Conservation (phyloP, 2,329 filamentous ascomycete genomes). For the Pleomassaria siparia region DNA sequence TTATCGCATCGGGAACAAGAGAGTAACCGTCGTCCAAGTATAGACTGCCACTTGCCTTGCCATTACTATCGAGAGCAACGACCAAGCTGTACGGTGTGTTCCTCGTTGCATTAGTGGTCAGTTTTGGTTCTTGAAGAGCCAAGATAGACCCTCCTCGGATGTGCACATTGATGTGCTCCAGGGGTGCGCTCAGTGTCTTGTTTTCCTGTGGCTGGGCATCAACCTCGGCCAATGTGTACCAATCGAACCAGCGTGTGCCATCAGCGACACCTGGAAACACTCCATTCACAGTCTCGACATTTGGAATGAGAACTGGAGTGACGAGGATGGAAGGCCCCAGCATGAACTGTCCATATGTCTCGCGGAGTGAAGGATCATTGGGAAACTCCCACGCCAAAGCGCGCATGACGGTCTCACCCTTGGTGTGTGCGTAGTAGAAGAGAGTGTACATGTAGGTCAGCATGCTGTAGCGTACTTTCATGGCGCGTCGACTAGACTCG, state of each 20-base stretch:
- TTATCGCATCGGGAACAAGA: slow-evolving; percentile 55
- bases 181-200: slow-evolving; percentile 59
- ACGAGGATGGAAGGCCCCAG: slow-evolving; percentile 66
- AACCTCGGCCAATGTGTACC: slow-evolving; percentile 65
- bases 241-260: slow-evolving; percentile 71
- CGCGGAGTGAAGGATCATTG: too few species aligned
- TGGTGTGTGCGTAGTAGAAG: too few species aligned
- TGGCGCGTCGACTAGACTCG: slow-evolving; percentile 61
- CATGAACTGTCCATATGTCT: slow-evolving; percentile 67
- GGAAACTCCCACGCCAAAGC: too few species aligned
- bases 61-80: too few species aligned
- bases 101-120: slow-evolving; percentile 60
- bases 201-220: slow-evolving; percentile 53
- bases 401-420: too few species aligned
- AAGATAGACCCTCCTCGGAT: too few species aligned
- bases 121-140: slow-evolving; percentile 57
- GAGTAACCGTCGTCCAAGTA: slow-evolving; percentile 78
- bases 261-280: slow-evolving; percentile 67
- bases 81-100: slow-evolving; percentile 68
- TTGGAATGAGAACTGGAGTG: slow-evolving; percentile 64
- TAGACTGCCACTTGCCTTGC: too few species aligned
- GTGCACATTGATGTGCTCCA: slow-evolving; percentile 72
- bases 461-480: slow-evolving; percentile 67
- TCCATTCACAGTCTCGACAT: slow-evolving; percentile 60
- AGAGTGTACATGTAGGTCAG: slow-evolving; percentile 76